A percentile compares a stretch with the other conserved stretches of the same genome.
Evolutionary conservation across 108 stramenopile genomes (phyloP).

Genomic region (Cylindrotheca fusiformis): DNA sequence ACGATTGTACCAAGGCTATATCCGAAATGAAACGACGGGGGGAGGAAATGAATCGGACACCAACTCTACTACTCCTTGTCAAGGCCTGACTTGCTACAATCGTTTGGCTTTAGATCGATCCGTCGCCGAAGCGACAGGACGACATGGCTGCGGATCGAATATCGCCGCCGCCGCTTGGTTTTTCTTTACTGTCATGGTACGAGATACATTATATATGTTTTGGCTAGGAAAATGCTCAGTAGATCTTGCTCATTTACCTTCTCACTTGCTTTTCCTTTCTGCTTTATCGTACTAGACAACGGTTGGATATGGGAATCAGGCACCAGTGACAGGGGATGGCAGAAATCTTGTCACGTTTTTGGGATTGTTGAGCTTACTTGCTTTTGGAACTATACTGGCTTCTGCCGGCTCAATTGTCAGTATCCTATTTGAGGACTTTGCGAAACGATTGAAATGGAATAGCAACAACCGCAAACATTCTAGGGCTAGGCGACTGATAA

Average conservation of each 20-base stretch:
- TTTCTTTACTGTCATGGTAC: slow-evolving; percentile 29
- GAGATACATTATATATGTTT: neutral
- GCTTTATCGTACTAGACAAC: slow-evolving; percentile 19
- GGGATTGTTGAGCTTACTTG: slow-evolving; percentile 37
- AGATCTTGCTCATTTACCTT: neutral
- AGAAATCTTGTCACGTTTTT: slow-evolving; percentile 29
- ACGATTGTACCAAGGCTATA: neutral
- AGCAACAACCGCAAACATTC: neutral
- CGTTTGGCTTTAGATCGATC: slow-evolving; percentile 10
- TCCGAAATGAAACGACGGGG: neutral
- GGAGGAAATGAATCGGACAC: neutral
- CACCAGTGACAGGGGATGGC: slow-evolving; percentile 34
- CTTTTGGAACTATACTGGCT: slow-evolving; percentile 32
- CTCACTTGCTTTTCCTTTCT: neutral
- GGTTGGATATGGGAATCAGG: slow-evolving; percentile 54
- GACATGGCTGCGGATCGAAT: slow-evolving; percentile 4
- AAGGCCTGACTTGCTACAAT: too few relatives aligned
- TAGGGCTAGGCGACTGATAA: slow-evolving; percentile 9
- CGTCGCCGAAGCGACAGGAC: slow-evolving; percentile 17
- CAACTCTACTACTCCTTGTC: too few relatives aligned
- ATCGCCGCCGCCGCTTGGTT: slow-evolving; percentile 16
- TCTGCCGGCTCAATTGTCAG: slow-evolving; percentile 29
- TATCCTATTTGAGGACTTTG: slow-evolving; percentile 31
- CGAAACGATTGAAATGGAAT: slow-evolving; percentile 4
- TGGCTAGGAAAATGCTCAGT: neutral